phyloP scores from a whole-genome alignment of 1,284 basidiomycete genomes.

The Coniophora puteana region DNA sequence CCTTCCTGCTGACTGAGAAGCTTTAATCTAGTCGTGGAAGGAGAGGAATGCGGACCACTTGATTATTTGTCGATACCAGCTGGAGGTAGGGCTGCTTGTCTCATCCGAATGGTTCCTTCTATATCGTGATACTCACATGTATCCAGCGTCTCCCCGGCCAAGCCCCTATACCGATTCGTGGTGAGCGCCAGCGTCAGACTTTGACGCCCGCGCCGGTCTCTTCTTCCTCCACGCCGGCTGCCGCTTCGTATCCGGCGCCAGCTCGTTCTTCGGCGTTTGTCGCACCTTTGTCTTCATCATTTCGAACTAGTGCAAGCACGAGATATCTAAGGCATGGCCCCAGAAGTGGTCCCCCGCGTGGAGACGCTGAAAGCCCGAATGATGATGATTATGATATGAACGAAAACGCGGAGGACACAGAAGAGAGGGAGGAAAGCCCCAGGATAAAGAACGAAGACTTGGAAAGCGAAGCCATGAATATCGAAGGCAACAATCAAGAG shows the following conservation, averaged over 20 bases:
- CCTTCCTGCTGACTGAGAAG: constrained; percentile 1
- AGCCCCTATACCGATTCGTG: constrained; percentile 17
- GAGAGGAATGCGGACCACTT: constrained; percentile 11
- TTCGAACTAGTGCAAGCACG: no score
- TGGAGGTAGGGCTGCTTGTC: constrained; percentile 19
- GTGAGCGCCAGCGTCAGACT: no score
- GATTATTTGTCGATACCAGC: constrained; percentile 20
- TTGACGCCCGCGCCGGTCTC: neutral
- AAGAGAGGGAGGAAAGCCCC: no score
- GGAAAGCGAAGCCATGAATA: no score
- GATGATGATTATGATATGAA: no score
- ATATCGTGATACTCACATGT: neutral
- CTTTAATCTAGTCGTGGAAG: constrained; percentile 17
- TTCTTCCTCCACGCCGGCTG: neutral
- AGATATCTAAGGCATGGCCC: no score
- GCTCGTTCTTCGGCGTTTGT: neutral
- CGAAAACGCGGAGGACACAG: no score
- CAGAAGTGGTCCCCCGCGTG: no score
- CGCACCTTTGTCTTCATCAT: no score
- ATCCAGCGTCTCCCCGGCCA: constrained; percentile 23
- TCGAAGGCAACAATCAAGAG: no score
- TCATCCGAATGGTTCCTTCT: neutral
- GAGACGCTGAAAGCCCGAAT: no score
- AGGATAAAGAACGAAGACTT: no score
- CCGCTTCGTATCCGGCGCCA: neutral